Conservation (phyloP, 495 filamentous ascomycete species). For the Umbilicaria muhlenbergii region DNA sequence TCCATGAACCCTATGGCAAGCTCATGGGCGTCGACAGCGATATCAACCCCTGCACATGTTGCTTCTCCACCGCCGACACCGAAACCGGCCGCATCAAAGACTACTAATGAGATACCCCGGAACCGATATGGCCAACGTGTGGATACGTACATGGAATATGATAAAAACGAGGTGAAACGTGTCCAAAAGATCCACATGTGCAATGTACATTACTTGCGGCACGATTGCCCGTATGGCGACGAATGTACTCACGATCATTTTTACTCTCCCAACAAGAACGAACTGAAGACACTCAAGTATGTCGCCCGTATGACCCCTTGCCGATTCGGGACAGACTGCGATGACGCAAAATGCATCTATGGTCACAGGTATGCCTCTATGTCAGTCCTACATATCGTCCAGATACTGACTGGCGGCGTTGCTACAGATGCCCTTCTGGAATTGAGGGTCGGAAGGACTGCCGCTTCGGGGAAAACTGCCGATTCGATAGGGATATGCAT, state of each 20-base stretch:
- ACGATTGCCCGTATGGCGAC: conserved; percentile 54
- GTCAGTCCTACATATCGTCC: too few species aligned
- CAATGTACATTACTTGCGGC: conserved; percentile 70
- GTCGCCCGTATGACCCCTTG: conserved; percentile 71
- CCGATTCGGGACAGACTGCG: conserved; percentile 54
- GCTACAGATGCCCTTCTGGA: conserved; percentile 25
- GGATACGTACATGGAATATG: conserved; percentile 40
- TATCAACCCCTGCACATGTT: conserved; percentile 13
- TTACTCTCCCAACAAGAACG: conserved; percentile 49
- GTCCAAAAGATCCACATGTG: conserved; percentile 63
- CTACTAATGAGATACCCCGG: conserved; percentile 39
- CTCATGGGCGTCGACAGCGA: conserved; percentile 21
- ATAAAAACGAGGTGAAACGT: conserved; percentile 41
- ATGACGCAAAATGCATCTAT: conserved; percentile 67
- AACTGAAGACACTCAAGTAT: conserved; percentile 49
- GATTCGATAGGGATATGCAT: conserved; percentile 31
- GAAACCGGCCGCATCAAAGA: conserved; percentile 24
- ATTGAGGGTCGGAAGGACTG: conserved; percentile 33
- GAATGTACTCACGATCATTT: conserved; percentile 64
- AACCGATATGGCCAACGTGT: conserved; percentile 63
- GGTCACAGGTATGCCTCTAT: conserved; percentile 39
- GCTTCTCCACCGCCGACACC: conserved; percentile 10
- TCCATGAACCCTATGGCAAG: conserved; percentile 22
- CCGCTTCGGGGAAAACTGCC: conserved; percentile 34
- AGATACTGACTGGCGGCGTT: neutral